Conservation (phyloP, 352 stramenopile genomes). For the Pythium insidiosum region DNA sequence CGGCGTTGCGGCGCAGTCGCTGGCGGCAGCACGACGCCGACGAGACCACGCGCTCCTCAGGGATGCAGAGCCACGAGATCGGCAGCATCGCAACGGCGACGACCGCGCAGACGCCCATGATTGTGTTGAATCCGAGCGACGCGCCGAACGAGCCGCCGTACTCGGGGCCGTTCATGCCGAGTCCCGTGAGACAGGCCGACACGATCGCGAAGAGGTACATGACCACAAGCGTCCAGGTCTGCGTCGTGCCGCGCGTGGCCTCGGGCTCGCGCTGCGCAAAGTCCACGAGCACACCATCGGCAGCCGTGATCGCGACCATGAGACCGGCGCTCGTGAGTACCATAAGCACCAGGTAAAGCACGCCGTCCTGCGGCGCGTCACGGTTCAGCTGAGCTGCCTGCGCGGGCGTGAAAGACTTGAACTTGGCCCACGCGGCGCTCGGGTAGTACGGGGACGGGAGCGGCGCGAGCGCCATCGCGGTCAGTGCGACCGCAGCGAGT, state of each 20-base stretch:
- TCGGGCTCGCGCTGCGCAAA: constrained; percentile 43
- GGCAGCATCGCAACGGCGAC: constrained; percentile 23
- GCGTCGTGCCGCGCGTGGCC: constrained; percentile 28
- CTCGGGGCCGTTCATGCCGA: constrained; percentile 43
- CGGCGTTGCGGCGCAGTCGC: constrained; percentile 9
- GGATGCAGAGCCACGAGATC: constrained; percentile 45
- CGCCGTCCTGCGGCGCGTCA: no score
- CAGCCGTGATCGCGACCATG: no score
- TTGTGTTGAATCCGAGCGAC: constrained; percentile 36
- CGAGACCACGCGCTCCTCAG: constrained; percentile 20
- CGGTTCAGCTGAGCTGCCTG: no score
- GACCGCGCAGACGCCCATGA: constrained; percentile 35
- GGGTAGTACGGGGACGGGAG: no score
- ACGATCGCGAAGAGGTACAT: constrained; percentile 25
- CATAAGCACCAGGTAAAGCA: no score
- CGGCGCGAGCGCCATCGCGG: no score
- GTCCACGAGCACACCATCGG: no score
- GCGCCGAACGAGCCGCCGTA: constrained; percentile 46
- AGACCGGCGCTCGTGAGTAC: no score
- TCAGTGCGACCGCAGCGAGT: no score
- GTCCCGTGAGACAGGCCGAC: constrained; percentile 36
- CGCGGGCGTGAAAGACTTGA: no score
- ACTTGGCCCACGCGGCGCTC: no score
- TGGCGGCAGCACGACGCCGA: constrained; percentile 17
- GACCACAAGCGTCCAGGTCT: constrained; percentile 8